Conservation (phyloP, 2,329 filamentous ascomycete genomes). For the Amylocarpus encephaloides region DNA sequence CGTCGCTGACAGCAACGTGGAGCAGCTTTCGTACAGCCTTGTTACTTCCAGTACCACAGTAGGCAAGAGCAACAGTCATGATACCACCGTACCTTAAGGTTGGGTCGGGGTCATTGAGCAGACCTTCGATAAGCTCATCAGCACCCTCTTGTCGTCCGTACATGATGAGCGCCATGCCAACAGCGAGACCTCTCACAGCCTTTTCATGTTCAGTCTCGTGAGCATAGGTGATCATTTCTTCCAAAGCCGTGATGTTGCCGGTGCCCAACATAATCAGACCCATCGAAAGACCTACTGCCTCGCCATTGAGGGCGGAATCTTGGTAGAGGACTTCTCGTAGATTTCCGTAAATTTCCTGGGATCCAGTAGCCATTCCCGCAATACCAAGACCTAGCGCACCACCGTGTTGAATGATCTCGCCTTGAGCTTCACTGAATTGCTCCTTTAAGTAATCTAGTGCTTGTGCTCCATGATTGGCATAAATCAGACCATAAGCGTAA, state of each 20-base stretch:
- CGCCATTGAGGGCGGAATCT: conserved; percentile 93
- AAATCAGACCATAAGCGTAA: conserved; percentile 92
- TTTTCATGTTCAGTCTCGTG: conserved; percentile 99
- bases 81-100: conserved; percentile 94
- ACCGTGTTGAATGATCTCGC: conserved; percentile 95
- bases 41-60: conserved; percentile 96
- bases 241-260: conserved; percentile 86
- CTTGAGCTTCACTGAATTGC: conserved; percentile 68
- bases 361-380: conserved; percentile 93
- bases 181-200: conserved; percentile 88
- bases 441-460: conserved; percentile 73
- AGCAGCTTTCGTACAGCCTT: conserved; percentile 95
- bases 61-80: conserved; percentile 95
- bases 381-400: conserved; percentile 92
- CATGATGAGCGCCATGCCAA: conserved; percentile 98
- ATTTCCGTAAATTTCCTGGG: conserved; percentile 83
- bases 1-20: conserved; percentile 94
- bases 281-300: conserved; percentile 93
- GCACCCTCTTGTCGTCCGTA: conserved; percentile 92
- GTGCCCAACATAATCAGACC: conserved; percentile 97
- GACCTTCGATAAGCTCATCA: conserved; percentile 87
- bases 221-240: conserved; percentile 96
- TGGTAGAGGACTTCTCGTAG: conserved; percentile 84
- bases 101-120: conserved; percentile 89
- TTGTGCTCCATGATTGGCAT: conserved; percentile 92